Evolutionary conservation across 2,329 filamentous ascomycete species (phyloP).

Genomic region (Beauveria brongniartii): DNA sequence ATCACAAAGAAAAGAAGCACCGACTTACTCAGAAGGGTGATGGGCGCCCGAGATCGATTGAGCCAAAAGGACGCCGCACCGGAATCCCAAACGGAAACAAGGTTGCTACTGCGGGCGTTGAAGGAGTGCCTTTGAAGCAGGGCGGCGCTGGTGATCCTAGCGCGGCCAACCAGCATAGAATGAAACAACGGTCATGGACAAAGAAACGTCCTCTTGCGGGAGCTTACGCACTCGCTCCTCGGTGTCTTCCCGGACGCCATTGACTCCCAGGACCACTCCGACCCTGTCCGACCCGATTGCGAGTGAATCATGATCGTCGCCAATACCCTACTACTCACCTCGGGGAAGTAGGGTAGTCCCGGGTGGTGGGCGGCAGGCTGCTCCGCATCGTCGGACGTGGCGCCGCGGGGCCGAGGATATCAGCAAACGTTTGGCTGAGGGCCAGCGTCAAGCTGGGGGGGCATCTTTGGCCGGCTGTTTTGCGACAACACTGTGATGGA

Average conservation of each 20-base stretch:
- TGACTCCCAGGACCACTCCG: slow-evolving; percentile 72
- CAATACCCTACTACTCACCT: slow-evolving; percentile 71
- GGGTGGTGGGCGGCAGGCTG: slow-evolving; percentile 61
- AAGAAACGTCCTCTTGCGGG: neutral
- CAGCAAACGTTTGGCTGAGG: neutral
- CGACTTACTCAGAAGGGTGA: too few relatives aligned
- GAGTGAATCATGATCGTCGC: slow-evolving; percentile 57
- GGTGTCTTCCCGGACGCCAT: slow-evolving; percentile 58
- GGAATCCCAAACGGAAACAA: neutral
- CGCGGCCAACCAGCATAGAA: neutral
- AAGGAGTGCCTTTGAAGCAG: neutral
- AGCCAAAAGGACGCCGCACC: neutral
- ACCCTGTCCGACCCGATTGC: slow-evolving; percentile 78
- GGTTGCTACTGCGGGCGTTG: neutral
- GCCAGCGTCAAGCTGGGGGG: neutral
- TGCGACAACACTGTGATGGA: neutral
- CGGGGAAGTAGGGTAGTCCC: slow-evolving; percentile 23
- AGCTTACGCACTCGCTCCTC: slow-evolving; percentile 38
- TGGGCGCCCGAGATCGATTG: neutral
- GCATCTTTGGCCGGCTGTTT: neutral
- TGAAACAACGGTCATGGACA: neutral
- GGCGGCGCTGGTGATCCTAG: neutral
- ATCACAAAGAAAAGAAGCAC: neutral
- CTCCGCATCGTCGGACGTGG: neutral
- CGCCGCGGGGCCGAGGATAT: neutral